Base-by-base conservation (phyloP, 2,329 filamentous ascomycete species). In the Fusarium incarnatum region DNA sequence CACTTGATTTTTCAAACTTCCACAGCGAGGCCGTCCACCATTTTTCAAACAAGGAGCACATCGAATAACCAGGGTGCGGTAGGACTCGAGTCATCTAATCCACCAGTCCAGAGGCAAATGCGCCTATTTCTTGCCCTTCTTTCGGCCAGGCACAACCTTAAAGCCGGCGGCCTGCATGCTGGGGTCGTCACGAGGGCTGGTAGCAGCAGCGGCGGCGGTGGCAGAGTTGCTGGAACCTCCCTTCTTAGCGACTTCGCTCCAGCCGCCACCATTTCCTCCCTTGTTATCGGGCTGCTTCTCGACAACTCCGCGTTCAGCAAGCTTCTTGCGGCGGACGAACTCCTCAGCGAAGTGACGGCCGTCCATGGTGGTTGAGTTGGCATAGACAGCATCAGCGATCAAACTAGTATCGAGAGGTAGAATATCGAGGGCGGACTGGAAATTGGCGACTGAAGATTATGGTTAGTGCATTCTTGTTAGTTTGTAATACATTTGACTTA, bases 211-310 rank as follows among this genome's bases (percentile, higher is more conserved):
- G 67, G 58, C 58, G 75, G 71, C n/a, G 41, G 64, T 63, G 75
- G 72, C 32, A 32, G 64, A 66, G 54, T 66, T 69, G 50, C 79
- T 78, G 59, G 83, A 82, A 57, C 83, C 81, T 50, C 92, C 92
- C 86, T 98, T 98, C 90, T 98, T 98, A 3, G 96, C 96, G 55
- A 99, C 96, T 82, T 98, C 96, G 74, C 87, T 97, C 96, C 96
- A 99, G 22, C 95, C 95, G 58, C 92, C 90, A 27, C 85, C 83
- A 27, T 81, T 70, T 79, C 83, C 66, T 74, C 80, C 60, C 76
- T 85, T 77, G 67, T 83, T 85, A 5, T 88, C 86, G 52, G 73
- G 85, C 57, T 92, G 88, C 75, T 93, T 91, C 79, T 94, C 92
- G 20, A 97, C 85, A 42, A 98, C 88, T 41, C 96, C 96, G 83